phyloP scores from a whole-genome alignment of 805 yeast genomes.

The Starmerella bombicola region DNA sequence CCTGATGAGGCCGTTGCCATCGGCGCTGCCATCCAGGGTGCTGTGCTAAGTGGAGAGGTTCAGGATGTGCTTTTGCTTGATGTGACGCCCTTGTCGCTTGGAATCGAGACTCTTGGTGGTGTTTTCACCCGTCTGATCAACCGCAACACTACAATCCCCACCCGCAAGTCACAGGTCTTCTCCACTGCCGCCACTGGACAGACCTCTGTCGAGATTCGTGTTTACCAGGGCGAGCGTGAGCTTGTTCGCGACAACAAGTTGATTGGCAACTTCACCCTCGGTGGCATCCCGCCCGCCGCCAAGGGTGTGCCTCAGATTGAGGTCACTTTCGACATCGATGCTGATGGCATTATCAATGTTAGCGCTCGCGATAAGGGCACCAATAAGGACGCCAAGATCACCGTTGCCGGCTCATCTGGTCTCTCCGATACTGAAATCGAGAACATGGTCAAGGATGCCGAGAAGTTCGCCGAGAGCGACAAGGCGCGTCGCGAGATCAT shows the following conservation, averaged over 20 bases:
- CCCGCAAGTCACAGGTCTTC: slow-evolving; percentile 91
- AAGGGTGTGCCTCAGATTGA: slow-evolving; percentile 91
- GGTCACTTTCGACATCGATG: slow-evolving; percentile 91
- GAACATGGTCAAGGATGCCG: slow-evolving; percentile 82
- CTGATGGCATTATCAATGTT: slow-evolving; percentile 94
- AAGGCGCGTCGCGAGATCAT: slow-evolving; percentile 73
- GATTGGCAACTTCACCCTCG: slow-evolving; percentile 89
- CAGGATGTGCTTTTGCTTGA: slow-evolving; percentile 82
- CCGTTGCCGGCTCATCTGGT: slow-evolving; percentile 94
- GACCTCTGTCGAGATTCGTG: slow-evolving; percentile 93
- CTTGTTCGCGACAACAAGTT: slow-evolving; percentile 94
- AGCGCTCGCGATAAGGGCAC: slow-evolving; percentile 89
- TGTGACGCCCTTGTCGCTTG: slow-evolving; percentile 79
- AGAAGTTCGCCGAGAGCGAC: slow-evolving; percentile 77
- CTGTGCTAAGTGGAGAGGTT: slow-evolving; percentile 88
- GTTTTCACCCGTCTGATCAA: slow-evolving; percentile 84
- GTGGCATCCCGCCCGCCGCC: slow-evolving; percentile 93
- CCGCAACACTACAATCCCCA: slow-evolving; percentile 93
- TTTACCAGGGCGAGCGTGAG: slow-evolving; percentile 99
- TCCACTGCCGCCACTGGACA: slow-evolving; percentile 94
- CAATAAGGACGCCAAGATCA: slow-evolving; percentile 86
- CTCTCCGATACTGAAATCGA: slow-evolving; percentile 81
- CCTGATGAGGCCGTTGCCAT: slow-evolving; percentile 91
- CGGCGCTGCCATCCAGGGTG: slow-evolving; percentile 98
- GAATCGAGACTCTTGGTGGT: slow-evolving; percentile 97